Evolutionary conservation across 2,329 filamentous ascomycete species (phyloP).

Genomic region (Neopestalotiopsis rosae): DNA sequence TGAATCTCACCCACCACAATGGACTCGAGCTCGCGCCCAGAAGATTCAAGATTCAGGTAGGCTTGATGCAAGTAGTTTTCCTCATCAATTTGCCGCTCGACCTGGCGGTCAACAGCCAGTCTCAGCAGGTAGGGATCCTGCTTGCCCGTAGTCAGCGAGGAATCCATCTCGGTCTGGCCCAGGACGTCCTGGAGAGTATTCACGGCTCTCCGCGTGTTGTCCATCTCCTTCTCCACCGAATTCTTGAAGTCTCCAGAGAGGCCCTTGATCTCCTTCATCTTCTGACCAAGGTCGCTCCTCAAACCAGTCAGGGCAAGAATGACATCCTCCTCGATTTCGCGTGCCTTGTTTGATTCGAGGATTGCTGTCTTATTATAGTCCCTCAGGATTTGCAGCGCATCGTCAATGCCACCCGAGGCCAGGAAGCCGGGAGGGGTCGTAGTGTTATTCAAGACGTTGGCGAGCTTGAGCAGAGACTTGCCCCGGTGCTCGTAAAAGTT

Average conservation of each 20-base stretch:
- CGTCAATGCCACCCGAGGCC: slow-evolving; percentile 80
- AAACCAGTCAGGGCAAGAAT: slow-evolving; percentile 86
- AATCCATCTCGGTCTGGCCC: slow-evolving; percentile 79
- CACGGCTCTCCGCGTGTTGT: slow-evolving; percentile 79
- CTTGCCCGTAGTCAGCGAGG: slow-evolving; percentile 77
- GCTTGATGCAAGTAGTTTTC: slow-evolving; percentile 98
- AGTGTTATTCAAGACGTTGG: slow-evolving; percentile 84
- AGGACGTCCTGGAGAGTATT: slow-evolving; percentile 82
- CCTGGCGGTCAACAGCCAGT: slow-evolving; percentile 83
- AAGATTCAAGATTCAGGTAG: slow-evolving; percentile 91
- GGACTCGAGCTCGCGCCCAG: slow-evolving; percentile 91
- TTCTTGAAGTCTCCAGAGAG: slow-evolving; percentile 97
- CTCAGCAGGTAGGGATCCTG: slow-evolving; percentile 91
- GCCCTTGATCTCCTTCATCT: slow-evolving; percentile 98
- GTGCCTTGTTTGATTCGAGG: slow-evolving; percentile 83
- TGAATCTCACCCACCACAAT: slow-evolving; percentile 98
- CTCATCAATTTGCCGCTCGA: slow-evolving; percentile 92
- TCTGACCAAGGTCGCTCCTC: slow-evolving; percentile 86
- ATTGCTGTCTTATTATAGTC: slow-evolving; percentile 84
- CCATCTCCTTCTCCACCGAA: slow-evolving; percentile 93
- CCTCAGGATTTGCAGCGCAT: slow-evolving; percentile 81
- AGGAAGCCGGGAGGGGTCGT: slow-evolving; percentile 78
- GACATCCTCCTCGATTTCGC: slow-evolving; percentile 89
- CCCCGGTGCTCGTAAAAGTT: slow-evolving; percentile 84
- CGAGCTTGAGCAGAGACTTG: slow-evolving; percentile 82